These are phyloP conservation scores for Podila horticola DNA, from an alignment of 192 early-diverging fungal genomes.

Conservation along the genomic window DNA sequence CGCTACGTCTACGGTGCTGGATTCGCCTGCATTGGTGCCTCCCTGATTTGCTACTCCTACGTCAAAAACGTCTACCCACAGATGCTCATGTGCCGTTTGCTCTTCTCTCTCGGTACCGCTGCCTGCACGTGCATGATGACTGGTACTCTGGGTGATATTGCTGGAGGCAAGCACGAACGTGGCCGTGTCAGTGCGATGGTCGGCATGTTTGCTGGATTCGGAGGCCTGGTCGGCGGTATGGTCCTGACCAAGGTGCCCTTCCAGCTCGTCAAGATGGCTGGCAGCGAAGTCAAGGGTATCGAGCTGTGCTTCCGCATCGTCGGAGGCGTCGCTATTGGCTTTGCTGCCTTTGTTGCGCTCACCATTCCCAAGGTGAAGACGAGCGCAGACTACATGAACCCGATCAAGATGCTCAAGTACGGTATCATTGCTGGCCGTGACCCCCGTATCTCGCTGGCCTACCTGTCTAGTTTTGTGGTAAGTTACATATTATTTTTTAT, in stretches of 20 bases:
- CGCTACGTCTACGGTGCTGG: slow-evolving; percentile 62
- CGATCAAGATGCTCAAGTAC: slow-evolving; percentile 51
- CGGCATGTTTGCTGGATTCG: slow-evolving; percentile 68
- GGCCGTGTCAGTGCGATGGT: slow-evolving; percentile 64
- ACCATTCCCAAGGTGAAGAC: slow-evolving; percentile 30
- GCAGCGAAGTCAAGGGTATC: slow-evolving; percentile 33
- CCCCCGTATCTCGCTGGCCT: slow-evolving; percentile 67
- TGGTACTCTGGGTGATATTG: slow-evolving; percentile 70
- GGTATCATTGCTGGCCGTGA: slow-evolving; percentile 72
- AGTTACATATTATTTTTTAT: slow-evolving; percentile 5
- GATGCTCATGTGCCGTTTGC: slow-evolving; percentile 65
- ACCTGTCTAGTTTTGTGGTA: slow-evolving; percentile 70
- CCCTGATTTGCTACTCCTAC: slow-evolving; percentile 60
- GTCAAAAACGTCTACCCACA: slow-evolving; percentile 66
- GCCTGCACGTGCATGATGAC: slow-evolving; percentile 75
- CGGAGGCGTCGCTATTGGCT: slow-evolving; percentile 42
- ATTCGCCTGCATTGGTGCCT: slow-evolving; percentile 63
- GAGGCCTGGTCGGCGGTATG: slow-evolving; percentile 66
- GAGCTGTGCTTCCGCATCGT: slow-evolving; percentile 34
- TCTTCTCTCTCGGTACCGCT: slow-evolving; percentile 77
- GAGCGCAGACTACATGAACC: slow-evolving; percentile 5
- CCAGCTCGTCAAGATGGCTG: slow-evolving; percentile 10
- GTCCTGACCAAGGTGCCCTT: slow-evolving; percentile 52
- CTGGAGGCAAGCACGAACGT: slow-evolving; percentile 49
- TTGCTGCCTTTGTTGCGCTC: slow-evolving; percentile 42